phyloP scores from a whole-genome alignment of 805 yeast species.

The Nakazawaea anatomiae region DNA sequence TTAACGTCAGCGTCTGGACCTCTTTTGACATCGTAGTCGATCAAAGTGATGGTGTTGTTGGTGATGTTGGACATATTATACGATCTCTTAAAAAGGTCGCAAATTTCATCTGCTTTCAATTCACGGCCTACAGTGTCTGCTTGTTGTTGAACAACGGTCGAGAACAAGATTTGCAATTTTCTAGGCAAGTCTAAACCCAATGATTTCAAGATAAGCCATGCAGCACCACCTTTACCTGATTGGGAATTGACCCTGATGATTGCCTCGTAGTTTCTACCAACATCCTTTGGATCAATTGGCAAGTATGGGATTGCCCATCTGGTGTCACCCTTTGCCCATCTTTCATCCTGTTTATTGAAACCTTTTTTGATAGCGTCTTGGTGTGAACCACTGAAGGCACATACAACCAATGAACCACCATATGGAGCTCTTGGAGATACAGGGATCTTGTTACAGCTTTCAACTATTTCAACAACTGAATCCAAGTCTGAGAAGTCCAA shows the following conservation, averaged over 20 bases:
- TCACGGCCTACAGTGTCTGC: slow-evolving; percentile 70
- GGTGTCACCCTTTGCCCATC: slow-evolving; percentile 41
- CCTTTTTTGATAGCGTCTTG: slow-evolving; percentile 71
- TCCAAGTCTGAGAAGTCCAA: slow-evolving; percentile 68
- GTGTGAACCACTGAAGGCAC: slow-evolving; percentile 73
- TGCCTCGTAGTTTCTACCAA: slow-evolving; percentile 77
- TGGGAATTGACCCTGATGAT: slow-evolving; percentile 80
- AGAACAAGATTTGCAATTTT: slow-evolving; percentile 62
- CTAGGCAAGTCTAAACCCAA: slow-evolving; percentile 73
- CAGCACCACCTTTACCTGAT: slow-evolving; percentile 87
- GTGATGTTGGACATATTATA: slow-evolving; percentile 43
- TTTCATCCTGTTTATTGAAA: slow-evolving; percentile 45
- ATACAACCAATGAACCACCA: slow-evolving; percentile 72
- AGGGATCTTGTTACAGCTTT: slow-evolving; percentile 73
- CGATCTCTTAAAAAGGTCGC: slow-evolving; percentile 44
- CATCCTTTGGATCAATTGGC: slow-evolving; percentile 77
- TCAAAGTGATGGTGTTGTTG: slow-evolving; percentile 26
- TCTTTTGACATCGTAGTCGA: slow-evolving; percentile 34
- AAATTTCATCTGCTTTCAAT: slow-evolving; percentile 61
- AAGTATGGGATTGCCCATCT: slow-evolving; percentile 71
- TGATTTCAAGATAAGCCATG: slow-evolving; percentile 70
- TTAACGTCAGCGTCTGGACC: slow-evolving; percentile 30
- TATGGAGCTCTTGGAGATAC: slow-evolving; percentile 74
- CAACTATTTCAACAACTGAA: slow-evolving; percentile 61
- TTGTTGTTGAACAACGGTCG: slow-evolving; percentile 52